Base-by-base conservation (phyloP, 2,329 filamentous ascomycete species). In the Verticillium dahliae region DNA sequence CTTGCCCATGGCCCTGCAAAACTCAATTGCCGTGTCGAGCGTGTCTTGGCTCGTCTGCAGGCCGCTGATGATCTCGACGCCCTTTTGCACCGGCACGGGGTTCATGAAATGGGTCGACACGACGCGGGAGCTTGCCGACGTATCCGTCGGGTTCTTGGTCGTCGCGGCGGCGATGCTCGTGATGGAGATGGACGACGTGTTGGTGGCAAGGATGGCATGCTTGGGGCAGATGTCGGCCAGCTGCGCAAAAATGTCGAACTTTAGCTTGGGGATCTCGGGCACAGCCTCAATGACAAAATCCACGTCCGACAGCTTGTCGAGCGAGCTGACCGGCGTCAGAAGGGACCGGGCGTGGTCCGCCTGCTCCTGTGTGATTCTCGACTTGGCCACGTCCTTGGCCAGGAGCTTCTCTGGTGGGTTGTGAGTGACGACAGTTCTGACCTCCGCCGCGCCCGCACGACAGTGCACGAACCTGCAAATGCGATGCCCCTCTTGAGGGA, bases 91-190 rank as follows among this genome's bases (percentile, higher is more conserved):
- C 2, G 95, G 95, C 0, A 99, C 95, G 0, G 95, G 95, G 81
- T 99, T 99, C 95, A 99, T 99, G 78, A 99, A 99, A 76, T 99
- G 95, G 15, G 95, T 98, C 59, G 91, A 92, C 61, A 99, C 87
- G 10, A 99, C 95, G 57, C 95, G 89, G 6, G 92, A 94, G 54
- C 91, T 90, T 50, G 88, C 90, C 54, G 88, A 89, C 31, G 91
- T 87, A 70, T 97, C 90, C 18, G 80, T 94, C 1, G 92, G 89
- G 71, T 96, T 86, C 61, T 81, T 81, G 33, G 87, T 90, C 0
- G 94, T 94, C 10, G 93, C 86, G 3, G 95, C 93, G 22, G 95
- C 95, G 70, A 99, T 97, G 72, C 90, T 90, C 54, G 95, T 99
- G 74, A 99, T 97, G 63, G 91, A 94, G 73, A 99, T 99, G 64